Percentiles rank a stretch among this genome's conserved stretches.
Evolutionary conservation across 176 grass and related monocot genomes (phyloP).

Genomic region (Oryza punctata): DNA sequence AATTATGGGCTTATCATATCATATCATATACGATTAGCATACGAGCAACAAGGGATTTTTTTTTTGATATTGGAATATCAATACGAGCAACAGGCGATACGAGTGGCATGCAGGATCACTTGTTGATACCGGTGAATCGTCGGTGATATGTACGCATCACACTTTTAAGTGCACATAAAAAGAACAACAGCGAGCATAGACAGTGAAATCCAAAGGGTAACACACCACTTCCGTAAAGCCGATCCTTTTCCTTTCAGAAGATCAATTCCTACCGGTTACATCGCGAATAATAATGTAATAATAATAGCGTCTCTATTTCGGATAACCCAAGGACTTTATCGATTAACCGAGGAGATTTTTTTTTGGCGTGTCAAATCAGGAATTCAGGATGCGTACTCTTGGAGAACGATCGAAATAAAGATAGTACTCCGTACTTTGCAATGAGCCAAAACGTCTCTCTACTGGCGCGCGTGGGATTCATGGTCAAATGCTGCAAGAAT

Average conservation of each 20-base stretch:
- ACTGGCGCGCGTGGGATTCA: neutral
- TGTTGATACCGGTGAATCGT: too few relatives aligned
- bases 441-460: neutral
- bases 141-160: neutral
- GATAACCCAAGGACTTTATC: constrained; percentile 26
- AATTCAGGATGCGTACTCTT: neutral
- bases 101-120: too few relatives aligned
- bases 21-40: neutral
- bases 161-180: constrained; percentile 7
- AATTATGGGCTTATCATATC: constrained; percentile 21
- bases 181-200: neutral
- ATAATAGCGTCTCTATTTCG: constrained; percentile 1
- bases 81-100: neutral
- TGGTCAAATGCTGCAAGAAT: neutral
- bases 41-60: neutral
- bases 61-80: too few relatives aligned
- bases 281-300: constrained; percentile 7
- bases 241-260: neutral
- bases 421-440: neutral
- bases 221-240: neutral
- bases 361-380: neutral
- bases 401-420: constrained; percentile 42
- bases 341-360: neutral
- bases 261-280: neutral
- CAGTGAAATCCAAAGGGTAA: constrained; percentile 1